phyloP scores from a whole-genome alignment of 495 filamentous ascomycete species.

The Cercophora samala region DNA sequence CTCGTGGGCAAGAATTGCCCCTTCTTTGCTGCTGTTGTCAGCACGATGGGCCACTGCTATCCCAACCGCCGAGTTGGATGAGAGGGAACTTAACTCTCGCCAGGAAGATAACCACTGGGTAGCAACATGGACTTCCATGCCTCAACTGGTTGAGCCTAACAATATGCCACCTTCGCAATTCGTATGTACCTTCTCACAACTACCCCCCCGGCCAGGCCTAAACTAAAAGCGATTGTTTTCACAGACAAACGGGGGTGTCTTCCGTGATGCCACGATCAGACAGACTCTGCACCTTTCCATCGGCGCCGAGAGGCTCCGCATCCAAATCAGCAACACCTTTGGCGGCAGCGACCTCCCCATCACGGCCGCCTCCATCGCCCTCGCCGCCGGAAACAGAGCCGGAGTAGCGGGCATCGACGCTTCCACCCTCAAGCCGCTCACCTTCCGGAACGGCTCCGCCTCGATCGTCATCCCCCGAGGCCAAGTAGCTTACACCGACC shows the following conservation, averaged over 20 bases:
- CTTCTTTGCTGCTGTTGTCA: slow-evolving; percentile 7
- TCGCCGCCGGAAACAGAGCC: slow-evolving; percentile 47
- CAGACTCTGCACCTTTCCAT: slow-evolving; percentile 63
- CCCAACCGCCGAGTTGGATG: slow-evolving; percentile 7
- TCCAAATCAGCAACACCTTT: slow-evolving; percentile 68
- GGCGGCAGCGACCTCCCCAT: slow-evolving; percentile 60
- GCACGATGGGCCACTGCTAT: slow-evolving; percentile 10
- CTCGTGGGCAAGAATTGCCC: slow-evolving; percentile 12
- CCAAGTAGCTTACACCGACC: slow-evolving; percentile 60
- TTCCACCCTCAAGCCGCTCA: slow-evolving; percentile 48
- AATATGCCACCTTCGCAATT: slow-evolving; percentile 61
- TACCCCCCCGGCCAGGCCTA: no score
- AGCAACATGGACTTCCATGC: slow-evolving; percentile 64
- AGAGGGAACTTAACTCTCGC: slow-evolving; percentile 1
- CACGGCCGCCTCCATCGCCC: slow-evolving; percentile 55
- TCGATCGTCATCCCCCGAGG: slow-evolving; percentile 56
- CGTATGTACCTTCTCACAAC: slow-evolving; percentile 40
- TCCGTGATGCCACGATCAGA: slow-evolving; percentile 59
- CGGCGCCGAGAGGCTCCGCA: slow-evolving; percentile 51
- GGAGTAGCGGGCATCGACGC: slow-evolving; percentile 54
- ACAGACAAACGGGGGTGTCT: slow-evolving; percentile 28
- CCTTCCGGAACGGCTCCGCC: slow-evolving; percentile 52
- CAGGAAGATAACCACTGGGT: slow-evolving; percentile 53
- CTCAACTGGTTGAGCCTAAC: slow-evolving; percentile 59
- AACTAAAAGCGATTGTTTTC: neutral